Evolutionary conservation across 768 basidiomycete genomes (phyloP), one percentile per base, ranked within the genome.

Genomic region (Gloeopeniophorella convolvens): DNA sequence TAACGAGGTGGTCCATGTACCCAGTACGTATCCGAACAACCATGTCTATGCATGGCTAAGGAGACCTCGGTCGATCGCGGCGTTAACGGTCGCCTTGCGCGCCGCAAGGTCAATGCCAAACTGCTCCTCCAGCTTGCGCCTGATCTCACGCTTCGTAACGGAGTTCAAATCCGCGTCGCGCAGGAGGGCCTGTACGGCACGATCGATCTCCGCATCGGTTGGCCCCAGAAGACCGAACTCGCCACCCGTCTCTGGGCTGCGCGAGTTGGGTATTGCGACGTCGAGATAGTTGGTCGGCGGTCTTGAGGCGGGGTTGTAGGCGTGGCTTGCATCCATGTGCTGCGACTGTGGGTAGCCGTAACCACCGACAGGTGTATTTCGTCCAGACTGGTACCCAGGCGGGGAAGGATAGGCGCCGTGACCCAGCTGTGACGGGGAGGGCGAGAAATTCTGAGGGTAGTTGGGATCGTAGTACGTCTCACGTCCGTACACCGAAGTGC

Each of bases 121-220:
- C 53, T 75, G 76, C 52, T 81, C 80, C 67, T 97, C 94, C 30
- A 99, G 72, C 61, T 82, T 79, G 48, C 82, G 74, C 32, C 95
- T 78, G 43, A 99, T 84, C 59, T 85, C 88, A 59, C 94, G 82
- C 72, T 98, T 98, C 44, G 95, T 97, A 50, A 96, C 76, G 10
- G 81, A 80, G 62, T 92, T 90, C 43, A 99, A 73, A 68, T 98
- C 91, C 1, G 91, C 90, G 12, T 72, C 68, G 15, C 76, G 77
- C 45, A 97, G 70, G 33, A 96, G 74, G 15, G 80, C 76, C 55
- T 85, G 77, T 3, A 94, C 85, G 1, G 82, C 78, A 12, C 71
- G 72, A 36, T 90, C 86, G n/a, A 93, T 72, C 24, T 90, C 88
- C 4, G 66, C 66, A 57, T 90, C 84, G 0, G 74, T 75, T 0